A percentile compares a stretch with the other conserved stretches of the same genome.
Conservation (phyloP, 192 early-diverging fungal genomes). For the Rhizoclosmatium sp. region DNA sequence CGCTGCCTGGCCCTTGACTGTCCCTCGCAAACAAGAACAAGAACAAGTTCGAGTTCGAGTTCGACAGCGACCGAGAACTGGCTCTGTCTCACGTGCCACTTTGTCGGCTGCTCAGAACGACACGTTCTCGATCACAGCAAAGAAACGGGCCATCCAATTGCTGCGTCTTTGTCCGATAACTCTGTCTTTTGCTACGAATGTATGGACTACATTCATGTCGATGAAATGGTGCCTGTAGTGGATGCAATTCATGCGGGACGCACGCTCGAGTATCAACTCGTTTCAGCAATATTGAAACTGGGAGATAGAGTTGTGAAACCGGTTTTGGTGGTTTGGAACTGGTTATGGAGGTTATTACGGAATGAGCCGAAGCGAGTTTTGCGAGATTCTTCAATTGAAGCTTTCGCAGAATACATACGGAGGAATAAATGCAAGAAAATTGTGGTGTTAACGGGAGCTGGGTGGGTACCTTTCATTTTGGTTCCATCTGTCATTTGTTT, state of each 20-base stretch:
- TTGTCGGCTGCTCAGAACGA: not conserved
- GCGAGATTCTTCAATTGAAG: slow-evolving; percentile 42
- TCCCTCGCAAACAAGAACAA: too few relatives aligned
- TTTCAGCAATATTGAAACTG: too few relatives aligned
- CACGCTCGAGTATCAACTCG: not conserved
- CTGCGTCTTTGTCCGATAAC: not conserved
- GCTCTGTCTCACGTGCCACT: not conserved
- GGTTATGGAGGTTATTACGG: too few relatives aligned
- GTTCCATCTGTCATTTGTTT: not conserved
- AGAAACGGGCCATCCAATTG: not conserved
- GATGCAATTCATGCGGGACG: not conserved
- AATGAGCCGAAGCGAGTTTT: slow-evolving; percentile 3
- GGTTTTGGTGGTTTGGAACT: too few relatives aligned
- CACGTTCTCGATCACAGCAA: not conserved
- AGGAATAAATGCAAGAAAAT: slow-evolving; percentile 58
- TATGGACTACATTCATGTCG: not conserved
- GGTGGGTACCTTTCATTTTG: not conserved
- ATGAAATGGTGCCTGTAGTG: not conserved
- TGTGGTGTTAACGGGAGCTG: slow-evolving; percentile 57
- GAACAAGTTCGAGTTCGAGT: not conserved
- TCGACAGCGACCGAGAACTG: not conserved
- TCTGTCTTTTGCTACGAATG: slow-evolving; percentile 10
- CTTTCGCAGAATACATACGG: slow-evolving; percentile 51
- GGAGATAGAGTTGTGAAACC: too few relatives aligned
- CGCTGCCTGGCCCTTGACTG: too few relatives aligned